Evolutionary conservation across 2,329 filamentous ascomycete species (phyloP), one percentile per base, ranked within the genome.

Genomic region (Tolypocladium nubicola): DNA sequence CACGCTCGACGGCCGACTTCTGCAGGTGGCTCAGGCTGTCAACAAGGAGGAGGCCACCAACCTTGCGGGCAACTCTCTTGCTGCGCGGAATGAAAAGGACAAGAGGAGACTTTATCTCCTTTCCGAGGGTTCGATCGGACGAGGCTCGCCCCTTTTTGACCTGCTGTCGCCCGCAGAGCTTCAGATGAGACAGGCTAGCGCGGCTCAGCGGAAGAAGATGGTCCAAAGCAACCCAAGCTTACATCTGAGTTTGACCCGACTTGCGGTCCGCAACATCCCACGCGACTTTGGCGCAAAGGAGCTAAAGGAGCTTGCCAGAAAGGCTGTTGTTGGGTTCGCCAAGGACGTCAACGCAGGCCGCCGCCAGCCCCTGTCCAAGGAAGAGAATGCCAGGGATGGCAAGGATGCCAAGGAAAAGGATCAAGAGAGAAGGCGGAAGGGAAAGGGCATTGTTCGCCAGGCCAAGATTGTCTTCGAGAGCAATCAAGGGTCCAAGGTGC

Each of bases 391-490:
- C 19, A 85, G 94, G 45, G 91, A 90, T 54, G 88, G 88, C 13
- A 86, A 89, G 38, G 86, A 88, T 53, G 92, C 92, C 77, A 85
- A 83, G 64, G 85, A 89, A 59, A 88, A 90, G 3, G 94, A 99
- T 68, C 83, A 82, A 53, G 79, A 85, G 61, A 84, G 94, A 57
- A 96, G 89, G 69, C 76, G 82, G 62, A 90, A 93, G 71, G 88
- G 89, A 56, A 94, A 93, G 68, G 82, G 82, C 58, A 90, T 99
- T 54, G 90, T 99, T 49, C 88, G 85, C 65, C 94, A 99, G 74
- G 88, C 93, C 57, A 99, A 97, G 78, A 83, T 99, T 56, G 89
- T 97, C 41, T 97, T 94, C 67, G 94, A 99, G 75, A 89, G 87
- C 57, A 82, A 83, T 40, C 85, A 94, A 64, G 94, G 94, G 52